Evolutionary conservation across 345 rosid species (phyloP).

Genomic region (Corchorus olitorius): DNA sequence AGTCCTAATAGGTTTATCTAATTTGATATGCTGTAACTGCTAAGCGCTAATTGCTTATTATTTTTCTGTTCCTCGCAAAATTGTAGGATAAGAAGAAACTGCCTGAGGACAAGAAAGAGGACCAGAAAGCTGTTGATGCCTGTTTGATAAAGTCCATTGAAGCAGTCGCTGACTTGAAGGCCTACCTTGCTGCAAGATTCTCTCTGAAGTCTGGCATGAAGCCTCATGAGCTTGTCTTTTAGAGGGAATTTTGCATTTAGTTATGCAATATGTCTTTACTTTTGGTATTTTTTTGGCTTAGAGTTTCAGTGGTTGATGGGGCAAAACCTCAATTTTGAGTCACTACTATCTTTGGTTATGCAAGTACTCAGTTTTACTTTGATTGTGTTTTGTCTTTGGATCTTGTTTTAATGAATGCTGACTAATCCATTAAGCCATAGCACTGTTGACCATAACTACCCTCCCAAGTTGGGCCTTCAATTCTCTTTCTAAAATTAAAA

Average conservation of each 20-base stretch:
- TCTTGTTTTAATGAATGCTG: neutral
- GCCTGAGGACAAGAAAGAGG: constrained; percentile 81
- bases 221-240: constrained; percentile 83
- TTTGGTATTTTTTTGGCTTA: neutral
- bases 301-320: neutral
- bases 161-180: constrained; percentile 69
- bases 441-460: neutral
- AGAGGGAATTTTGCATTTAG: constrained; percentile 22
- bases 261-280: neutral
- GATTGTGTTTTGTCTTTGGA: neutral
- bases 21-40: neutral
- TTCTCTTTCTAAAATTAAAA: too few species aligned
- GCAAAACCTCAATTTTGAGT: neutral
- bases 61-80: neutral
- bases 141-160: constrained; percentile 65
- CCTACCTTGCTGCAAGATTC: constrained; percentile 83
- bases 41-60: neutral
- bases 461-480: neutral
- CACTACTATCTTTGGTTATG: neutral
- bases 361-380: neutral
- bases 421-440: neutral
- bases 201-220: constrained; percentile 81
- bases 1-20: neutral
- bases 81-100: constrained; percentile 63
- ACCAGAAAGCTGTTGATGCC: constrained; percentile 73